Evolutionary conservation across 2,329 filamentous ascomycete genomes (phyloP), one percentile per base, ranked within the genome.

Genomic region (Capronia epimyces): DNA sequence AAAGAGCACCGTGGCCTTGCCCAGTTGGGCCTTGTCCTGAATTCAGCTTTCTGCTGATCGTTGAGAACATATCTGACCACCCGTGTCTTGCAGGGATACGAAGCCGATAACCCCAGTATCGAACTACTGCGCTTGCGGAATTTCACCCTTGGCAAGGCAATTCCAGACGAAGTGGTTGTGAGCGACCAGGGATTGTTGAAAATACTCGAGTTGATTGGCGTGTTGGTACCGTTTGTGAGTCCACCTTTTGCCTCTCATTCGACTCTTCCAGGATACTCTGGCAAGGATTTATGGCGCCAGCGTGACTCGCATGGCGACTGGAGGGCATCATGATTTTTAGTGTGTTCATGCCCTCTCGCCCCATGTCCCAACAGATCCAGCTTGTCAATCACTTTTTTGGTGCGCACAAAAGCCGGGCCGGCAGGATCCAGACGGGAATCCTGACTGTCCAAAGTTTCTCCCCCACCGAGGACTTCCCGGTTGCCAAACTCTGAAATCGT

Each of bases 221-320:
- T 80, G 45, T 79, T 95, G 78, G 81, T 82, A 56, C 83, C 83
- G 36, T 95, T 91, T 72, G 89, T 94, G 72, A 84, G 87, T 79
- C 53, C 42, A 57, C 55, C 47, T 57, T 50, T 44, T 56, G 56
- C 46, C 53, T 46, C 59, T 50, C 49, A 52, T 55, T 58, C 58
- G 51, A 39, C 36, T 49, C 36, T 52, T 52, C 54, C 56, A 55
- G 34, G 41, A 36, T 41, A 29, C 46, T 40, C 8, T 54, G 31
- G 32, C 41, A 45, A 46, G 15, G 4, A 42, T 10, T 21, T 25
- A 20, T 29, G 3, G 13, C 32, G 39, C 21, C 29, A 46, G 20
- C 29, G 34, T 49, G 50, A 51, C 29, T 45, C 32, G 43, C 31
- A 44, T 41, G 3, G 24, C 7, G 21, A 46, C 51, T 47, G 22